phyloP scores from a whole-genome alignment of 768 basidiomycete species.

The Trametes punicea region DNA sequence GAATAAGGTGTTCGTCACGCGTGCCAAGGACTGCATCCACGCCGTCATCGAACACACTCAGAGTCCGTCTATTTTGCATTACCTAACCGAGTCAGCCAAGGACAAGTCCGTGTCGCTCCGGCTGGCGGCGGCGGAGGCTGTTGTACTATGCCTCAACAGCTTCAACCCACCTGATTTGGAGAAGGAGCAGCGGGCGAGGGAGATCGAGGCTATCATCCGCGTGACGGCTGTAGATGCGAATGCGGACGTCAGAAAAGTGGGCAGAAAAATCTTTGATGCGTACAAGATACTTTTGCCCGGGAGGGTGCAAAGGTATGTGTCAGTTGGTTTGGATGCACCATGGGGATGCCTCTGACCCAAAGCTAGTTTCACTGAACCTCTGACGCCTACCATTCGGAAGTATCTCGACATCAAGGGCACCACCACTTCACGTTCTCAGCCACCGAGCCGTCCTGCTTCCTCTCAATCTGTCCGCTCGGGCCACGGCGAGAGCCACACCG shows the following conservation, averaged over 20 bases:
- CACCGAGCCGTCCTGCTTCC: slow-evolving; percentile 26
- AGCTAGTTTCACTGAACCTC: slow-evolving; percentile 64
- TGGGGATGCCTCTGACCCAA: slow-evolving; percentile 6
- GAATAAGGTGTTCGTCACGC: slow-evolving; percentile 73
- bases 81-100: slow-evolving; percentile 54
- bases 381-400: slow-evolving; percentile 74
- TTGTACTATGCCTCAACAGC: slow-evolving; percentile 64
- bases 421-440: slow-evolving; percentile 23
- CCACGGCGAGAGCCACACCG: neutral
- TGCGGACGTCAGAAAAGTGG: slow-evolving; percentile 68
- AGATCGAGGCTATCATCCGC: slow-evolving; percentile 70
- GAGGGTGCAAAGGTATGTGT: slow-evolving; percentile 60
- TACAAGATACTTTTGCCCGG: slow-evolving; percentile 69
- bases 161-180: slow-evolving; percentile 80
- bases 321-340: neutral
- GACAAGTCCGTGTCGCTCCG: slow-evolving; percentile 71
- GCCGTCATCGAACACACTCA: slow-evolving; percentile 66
- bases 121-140: slow-evolving; percentile 60
- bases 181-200: slow-evolving; percentile 57
- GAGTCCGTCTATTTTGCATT: slow-evolving; percentile 57
- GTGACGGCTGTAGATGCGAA: slow-evolving; percentile 67
- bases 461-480: slow-evolving; percentile 23
- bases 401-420: slow-evolving; percentile 54
- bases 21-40: slow-evolving; percentile 58
- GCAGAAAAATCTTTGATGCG: slow-evolving; percentile 69